Evolutionary conservation across 805 yeast genomes (phyloP).

Genomic region (Tetrapisispora nanseiensis): DNA sequence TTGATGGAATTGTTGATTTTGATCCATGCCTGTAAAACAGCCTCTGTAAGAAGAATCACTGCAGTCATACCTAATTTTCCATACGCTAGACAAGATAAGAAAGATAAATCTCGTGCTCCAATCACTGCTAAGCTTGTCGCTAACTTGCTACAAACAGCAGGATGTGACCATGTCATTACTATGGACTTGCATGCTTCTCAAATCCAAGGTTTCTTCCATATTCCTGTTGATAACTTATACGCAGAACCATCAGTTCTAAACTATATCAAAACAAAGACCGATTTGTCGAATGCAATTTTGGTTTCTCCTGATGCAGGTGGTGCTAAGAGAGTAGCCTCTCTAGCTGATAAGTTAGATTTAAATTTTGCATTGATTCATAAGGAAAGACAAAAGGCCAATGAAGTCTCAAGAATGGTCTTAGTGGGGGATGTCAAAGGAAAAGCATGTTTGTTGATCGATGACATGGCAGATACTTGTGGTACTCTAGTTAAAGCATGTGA

Average conservation of each 20-base stretch:
- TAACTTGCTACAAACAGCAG: slow-evolving; percentile 71
- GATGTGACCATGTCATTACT: slow-evolving; percentile 78
- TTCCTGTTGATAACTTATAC: slow-evolving; percentile 75
- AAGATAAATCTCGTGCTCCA: slow-evolving; percentile 78
- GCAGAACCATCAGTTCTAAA: slow-evolving; percentile 77
- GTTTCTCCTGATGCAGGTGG: slow-evolving; percentile 89
- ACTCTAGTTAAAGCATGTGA: slow-evolving; percentile 79
- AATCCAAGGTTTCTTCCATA: slow-evolving; percentile 76
- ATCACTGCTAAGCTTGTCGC: slow-evolving; percentile 81
- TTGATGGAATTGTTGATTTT: slow-evolving; percentile 65
- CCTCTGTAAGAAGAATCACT: slow-evolving; percentile 73
- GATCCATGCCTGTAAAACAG: slow-evolving; percentile 76
- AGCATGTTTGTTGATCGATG: slow-evolving; percentile 71
- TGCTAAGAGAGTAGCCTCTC: slow-evolving; percentile 78
- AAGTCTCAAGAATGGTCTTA: slow-evolving; percentile 73
- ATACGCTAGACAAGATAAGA: slow-evolving; percentile 82
- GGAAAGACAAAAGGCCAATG: slow-evolving; percentile 76
- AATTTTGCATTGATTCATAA: slow-evolving; percentile 80
- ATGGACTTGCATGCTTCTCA: slow-evolving; percentile 87
- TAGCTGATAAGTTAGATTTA: slow-evolving; percentile 70
- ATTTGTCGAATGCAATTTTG: slow-evolving; percentile 54
- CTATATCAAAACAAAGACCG: slow-evolving; percentile 56
- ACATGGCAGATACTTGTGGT: slow-evolving; percentile 88
- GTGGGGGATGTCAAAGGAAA: slow-evolving; percentile 78
- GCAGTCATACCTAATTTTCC: slow-evolving; percentile 79